These are phyloP conservation scores for Fusarium equiseti DNA, from an alignment of 2,329 filamentous ascomycete species.

Conservation along the genomic window DNA sequence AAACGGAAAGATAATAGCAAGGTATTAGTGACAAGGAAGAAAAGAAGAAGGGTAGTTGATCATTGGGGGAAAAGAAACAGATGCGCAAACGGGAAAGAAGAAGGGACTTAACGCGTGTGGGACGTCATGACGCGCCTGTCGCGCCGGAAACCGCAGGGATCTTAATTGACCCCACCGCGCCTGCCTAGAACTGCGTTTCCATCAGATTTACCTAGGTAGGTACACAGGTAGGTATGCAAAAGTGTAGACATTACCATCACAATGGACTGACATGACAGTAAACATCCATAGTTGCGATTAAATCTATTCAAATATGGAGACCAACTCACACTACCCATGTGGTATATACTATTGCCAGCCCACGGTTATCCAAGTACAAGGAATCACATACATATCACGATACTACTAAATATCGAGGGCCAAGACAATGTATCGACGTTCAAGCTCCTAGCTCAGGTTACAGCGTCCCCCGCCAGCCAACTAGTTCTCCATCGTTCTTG, in stretches of 20 bases:
- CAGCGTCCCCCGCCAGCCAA: slow-evolving; percentile 45
- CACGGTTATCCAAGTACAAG: neutral
- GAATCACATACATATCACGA: neutral
- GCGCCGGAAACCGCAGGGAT: slow-evolving; percentile 46
- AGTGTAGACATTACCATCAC: neutral
- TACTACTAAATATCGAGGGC: neutral
- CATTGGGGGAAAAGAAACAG: slow-evolving; percentile 11
- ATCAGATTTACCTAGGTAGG: neutral
- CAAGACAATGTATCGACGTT: slow-evolving; percentile 58
- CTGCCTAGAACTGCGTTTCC: neutral
- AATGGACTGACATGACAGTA: neutral
- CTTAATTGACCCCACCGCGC: slow-evolving; percentile 49
- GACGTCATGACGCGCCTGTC: slow-evolving; percentile 50
- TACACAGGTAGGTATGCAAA: neutral
- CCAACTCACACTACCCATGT: neutral
- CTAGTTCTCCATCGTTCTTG: slow-evolving; percentile 10
- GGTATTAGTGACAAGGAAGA: neutral
- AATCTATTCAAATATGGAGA: neutral
- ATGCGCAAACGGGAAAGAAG: slow-evolving; percentile 26
- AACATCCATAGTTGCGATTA: neutral
- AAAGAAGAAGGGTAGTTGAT: neutral
- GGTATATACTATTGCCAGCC: neutral
- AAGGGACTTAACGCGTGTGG: slow-evolving; percentile 42
- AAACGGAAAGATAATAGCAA: neutral
- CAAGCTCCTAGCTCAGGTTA: slow-evolving; percentile 53